phyloP scores from a whole-genome alignment of 2,329 filamentous ascomycete species.

The Cryphonectria japonica region DNA sequence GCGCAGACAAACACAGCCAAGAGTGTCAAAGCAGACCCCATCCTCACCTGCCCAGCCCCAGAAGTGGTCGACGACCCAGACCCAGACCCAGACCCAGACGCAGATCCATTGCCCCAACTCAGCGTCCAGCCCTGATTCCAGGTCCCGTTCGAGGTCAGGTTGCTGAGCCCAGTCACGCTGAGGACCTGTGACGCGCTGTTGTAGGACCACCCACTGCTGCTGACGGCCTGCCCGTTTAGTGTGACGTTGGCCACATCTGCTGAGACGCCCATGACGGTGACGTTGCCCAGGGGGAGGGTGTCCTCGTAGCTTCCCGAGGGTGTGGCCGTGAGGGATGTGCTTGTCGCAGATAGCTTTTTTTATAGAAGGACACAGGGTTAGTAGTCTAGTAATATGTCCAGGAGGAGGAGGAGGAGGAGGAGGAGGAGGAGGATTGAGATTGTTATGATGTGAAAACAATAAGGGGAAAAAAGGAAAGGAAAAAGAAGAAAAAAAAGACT shows the following conservation, averaged over 20 bases:
- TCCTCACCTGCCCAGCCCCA: not conserved
- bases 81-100: not conserved
- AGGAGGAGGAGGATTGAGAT: no score
- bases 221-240: slow-evolving; percentile 54
- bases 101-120: slow-evolving; percentile 47
- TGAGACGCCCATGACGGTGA: slow-evolving; percentile 64
- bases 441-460: no score
- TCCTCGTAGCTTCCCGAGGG: slow-evolving; percentile 59
- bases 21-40: not conserved
- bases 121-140: slow-evolving; percentile 62
- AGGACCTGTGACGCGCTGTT: slow-evolving; percentile 52
- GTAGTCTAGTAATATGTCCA: no score
- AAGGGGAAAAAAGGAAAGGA: not conserved
- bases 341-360: slow-evolving; percentile 46
- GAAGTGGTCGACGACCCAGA: not conserved
- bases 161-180: slow-evolving; percentile 53
- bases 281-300: slow-evolving; percentile 60
- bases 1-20: slow-evolving; percentile 1
- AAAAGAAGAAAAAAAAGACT: slow-evolving; percentile 30
- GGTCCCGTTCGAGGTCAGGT: slow-evolving; percentile 55
- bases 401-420: no score
- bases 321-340: slow-evolving; percentile 50
- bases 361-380: no score
- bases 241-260: slow-evolving; percentile 47
- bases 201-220: slow-evolving; percentile 48